phyloP scores from a whole-genome alignment of 2,329 filamentous ascomycete genomes.

The Xylaria sp. region DNA sequence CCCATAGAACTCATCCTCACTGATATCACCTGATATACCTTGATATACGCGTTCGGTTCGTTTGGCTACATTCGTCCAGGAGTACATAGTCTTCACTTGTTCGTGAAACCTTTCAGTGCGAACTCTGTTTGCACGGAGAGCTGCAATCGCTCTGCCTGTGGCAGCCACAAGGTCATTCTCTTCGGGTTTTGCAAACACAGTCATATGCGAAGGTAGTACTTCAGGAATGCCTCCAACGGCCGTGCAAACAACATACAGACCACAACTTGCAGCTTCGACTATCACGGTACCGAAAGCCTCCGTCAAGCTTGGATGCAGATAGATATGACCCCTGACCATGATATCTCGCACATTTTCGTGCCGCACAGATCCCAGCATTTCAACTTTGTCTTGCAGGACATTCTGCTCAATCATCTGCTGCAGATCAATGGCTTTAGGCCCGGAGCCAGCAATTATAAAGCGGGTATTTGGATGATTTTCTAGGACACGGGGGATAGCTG shows the following conservation, averaged over 20 bases:
- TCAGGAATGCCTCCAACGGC: slow-evolving; percentile 97
- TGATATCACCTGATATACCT: slow-evolving; percentile 87
- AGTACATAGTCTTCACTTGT: slow-evolving; percentile 98
- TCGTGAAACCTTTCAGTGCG: slow-evolving; percentile 95
- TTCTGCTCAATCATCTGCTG: slow-evolving; percentile 98
- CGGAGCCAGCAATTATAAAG: slow-evolving; percentile 95
- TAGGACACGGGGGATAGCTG: slow-evolving; percentile 91
- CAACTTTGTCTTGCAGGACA: slow-evolving; percentile 90
- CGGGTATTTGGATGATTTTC: slow-evolving; percentile 90
- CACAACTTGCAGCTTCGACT: slow-evolving; percentile 95
- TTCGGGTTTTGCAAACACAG: slow-evolving; percentile 94
- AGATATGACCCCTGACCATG: slow-evolving; percentile 97
- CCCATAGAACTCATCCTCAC: slow-evolving; percentile 88
- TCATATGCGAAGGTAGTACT: slow-evolving; percentile 96
- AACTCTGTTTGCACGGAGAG: slow-evolving; percentile 85
- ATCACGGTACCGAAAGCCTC: slow-evolving; percentile 98
- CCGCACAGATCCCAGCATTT: slow-evolving; percentile 89
- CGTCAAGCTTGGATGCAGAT: slow-evolving; percentile 92
- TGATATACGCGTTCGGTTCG: slow-evolving; percentile 96
- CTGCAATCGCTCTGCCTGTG: slow-evolving; percentile 87
- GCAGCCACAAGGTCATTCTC: slow-evolving; percentile 93
- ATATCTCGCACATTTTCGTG: slow-evolving; percentile 98
- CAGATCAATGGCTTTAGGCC: slow-evolving; percentile 95
- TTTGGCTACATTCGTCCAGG: slow-evolving; percentile 93
- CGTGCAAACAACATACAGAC: slow-evolving; percentile 95